Percentiles rank a stretch among this genome's conserved stretches.
These are phyloP conservation scores for Henckelia pumila DNA, from an alignment of 257 asterid genomes.

Conservation along the genomic window DNA sequence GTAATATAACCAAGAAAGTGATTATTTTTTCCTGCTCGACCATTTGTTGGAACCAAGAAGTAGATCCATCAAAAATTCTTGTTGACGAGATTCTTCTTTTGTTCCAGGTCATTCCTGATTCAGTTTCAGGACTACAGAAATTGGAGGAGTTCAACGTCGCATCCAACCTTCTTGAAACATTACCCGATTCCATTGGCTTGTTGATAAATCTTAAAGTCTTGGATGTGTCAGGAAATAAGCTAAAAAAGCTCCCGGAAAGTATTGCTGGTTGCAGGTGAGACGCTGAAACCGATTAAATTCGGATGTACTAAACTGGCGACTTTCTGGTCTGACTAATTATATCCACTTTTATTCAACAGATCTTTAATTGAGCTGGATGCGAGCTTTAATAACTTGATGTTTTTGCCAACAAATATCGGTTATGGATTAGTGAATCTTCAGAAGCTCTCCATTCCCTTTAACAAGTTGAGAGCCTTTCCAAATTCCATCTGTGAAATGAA, in stretches of 20 bases:
- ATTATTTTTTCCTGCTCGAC: neutral
- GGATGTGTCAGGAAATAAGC: slow-evolving; percentile 52
- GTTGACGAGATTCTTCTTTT: neutral
- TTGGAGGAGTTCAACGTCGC: slow-evolving; percentile 58
- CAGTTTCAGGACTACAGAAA: slow-evolving; percentile 49
- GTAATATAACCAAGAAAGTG: neutral
- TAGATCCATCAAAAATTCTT: neutral
- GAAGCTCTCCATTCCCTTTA: slow-evolving; percentile 40
- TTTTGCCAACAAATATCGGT: slow-evolving; percentile 59
- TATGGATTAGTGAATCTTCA: slow-evolving; percentile 51
- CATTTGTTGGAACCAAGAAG: no score
- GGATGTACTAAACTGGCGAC: neutral
- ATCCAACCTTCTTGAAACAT: slow-evolving; percentile 45
- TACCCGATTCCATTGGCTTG: slow-evolving; percentile 64
- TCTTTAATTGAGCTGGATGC: slow-evolving; percentile 61
- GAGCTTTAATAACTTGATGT: slow-evolving; percentile 52
- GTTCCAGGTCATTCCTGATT: slow-evolving; percentile 57
- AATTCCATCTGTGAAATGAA: slow-evolving; percentile 58
- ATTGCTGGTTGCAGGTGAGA: slow-evolving; percentile 61
- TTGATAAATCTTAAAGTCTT: slow-evolving; percentile 49
- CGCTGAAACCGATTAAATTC: neutral
- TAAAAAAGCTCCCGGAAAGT: slow-evolving; percentile 59
- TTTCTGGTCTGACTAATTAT: neutral
- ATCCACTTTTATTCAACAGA: slow-evolving; percentile 29
- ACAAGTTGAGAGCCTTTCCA: slow-evolving; percentile 57